Evolutionary conservation across 352 stramenopile species (phyloP).

Genomic region (Blastocystis sp.): DNA sequence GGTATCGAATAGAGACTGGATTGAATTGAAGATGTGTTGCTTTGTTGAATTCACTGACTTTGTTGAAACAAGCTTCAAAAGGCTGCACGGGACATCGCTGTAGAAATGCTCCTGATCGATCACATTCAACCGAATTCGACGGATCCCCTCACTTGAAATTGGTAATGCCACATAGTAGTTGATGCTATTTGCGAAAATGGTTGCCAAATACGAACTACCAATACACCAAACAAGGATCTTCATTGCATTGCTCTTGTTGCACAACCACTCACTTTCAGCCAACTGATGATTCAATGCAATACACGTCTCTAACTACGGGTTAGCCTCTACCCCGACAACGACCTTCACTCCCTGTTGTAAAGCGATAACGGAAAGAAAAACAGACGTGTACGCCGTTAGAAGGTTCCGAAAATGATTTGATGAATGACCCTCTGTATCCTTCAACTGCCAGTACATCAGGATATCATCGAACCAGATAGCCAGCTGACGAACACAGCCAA

Average conservation of each 20-base stretch:
- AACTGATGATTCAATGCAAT: background rate
- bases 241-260: constrained; percentile 36
- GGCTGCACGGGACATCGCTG: background rate
- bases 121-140: background rate
- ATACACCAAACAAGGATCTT: constrained; percentile 45
- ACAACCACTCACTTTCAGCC: constrained; percentile 27
- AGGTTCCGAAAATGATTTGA: background rate
- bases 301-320: constrained; percentile 13
- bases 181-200: constrained; percentile 1
- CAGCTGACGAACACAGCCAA: background rate
- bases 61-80: background rate
- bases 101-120: background rate
- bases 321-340: background rate
- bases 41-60: background rate
- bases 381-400: constrained; percentile 1
- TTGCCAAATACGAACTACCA: constrained; percentile 7
- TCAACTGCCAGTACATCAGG: constrained; percentile 17
- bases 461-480: constrained; percentile 50
- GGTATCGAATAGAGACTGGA: background rate
- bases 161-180: background rate
- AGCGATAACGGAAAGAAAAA: constrained; percentile 20
- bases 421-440: background rate
- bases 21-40: background rate
- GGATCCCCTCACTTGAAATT: background rate
- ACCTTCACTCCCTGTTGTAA: constrained; percentile 8